These are phyloP conservation scores for Vanderwaltozyma polyspora DNA, from an alignment of 805 yeast species.

Conservation along the genomic window DNA sequence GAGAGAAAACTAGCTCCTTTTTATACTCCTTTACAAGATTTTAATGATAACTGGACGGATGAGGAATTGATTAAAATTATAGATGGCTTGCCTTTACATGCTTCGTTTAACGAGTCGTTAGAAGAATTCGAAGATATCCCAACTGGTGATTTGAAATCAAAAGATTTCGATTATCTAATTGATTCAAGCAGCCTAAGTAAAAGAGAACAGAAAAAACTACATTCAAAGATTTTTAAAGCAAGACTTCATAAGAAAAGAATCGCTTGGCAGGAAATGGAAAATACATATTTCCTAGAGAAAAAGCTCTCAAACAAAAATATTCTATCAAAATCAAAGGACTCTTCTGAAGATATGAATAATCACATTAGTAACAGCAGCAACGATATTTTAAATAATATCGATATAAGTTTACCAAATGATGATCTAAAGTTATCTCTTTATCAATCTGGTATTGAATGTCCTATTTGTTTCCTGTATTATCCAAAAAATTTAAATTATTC, in stretches of 20 bases:
- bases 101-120: conserved; percentile 31
- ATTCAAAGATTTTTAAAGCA: conserved; percentile 24
- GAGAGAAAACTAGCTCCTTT: conserved; percentile 78
- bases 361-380: no score
- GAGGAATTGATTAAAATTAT: conserved; percentile 48
- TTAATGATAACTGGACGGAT: conserved; percentile 59
- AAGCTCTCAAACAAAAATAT: conserved; percentile 24
- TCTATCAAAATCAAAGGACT: conserved; percentile 30
- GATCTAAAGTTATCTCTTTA: conserved; percentile 50
- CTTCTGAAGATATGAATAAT: no score
- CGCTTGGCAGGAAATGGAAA: conserved; percentile 46
- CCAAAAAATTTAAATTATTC: conserved; percentile 41
- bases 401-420: conserved; percentile 18
- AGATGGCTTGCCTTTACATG: conserved; percentile 45
- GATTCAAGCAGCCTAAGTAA: conserved; percentile 18
- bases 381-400: no score
- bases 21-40: conserved; percentile 79
- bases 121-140: conserved; percentile 28
- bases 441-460: conserved; percentile 69
- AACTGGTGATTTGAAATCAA: conserved; percentile 17
- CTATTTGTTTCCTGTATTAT: conserved; percentile 73
- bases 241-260: conserved; percentile 31
- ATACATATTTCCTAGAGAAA: conserved; percentile 47
- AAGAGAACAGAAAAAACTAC: conserved; percentile 22
- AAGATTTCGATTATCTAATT: conserved; percentile 22